A percentile compares a stretch with the other conserved stretches of the same genome.
Conservation (phyloP, 2,329 filamentous ascomycete species). For the Phialophora expanda region DNA sequence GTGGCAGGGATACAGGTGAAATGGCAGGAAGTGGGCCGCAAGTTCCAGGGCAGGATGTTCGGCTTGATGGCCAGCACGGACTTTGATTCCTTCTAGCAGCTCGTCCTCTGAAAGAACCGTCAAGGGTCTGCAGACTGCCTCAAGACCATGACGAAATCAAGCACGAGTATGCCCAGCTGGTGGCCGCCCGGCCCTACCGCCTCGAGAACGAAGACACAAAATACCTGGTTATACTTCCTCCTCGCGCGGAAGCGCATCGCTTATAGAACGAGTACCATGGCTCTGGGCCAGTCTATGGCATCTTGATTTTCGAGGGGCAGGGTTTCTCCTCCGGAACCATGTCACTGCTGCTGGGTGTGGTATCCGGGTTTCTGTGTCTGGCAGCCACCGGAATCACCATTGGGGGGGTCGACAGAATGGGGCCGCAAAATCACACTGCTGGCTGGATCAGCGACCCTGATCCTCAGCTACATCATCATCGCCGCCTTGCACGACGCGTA, state of each 20-base stretch:
- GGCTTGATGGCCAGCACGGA: slow-evolving; percentile 38
- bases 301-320: slow-evolving; percentile 48
- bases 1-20: slow-evolving; percentile 83
- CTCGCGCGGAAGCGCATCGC: neutral
- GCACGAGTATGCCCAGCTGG: neutral
- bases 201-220: neutral
- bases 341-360: slow-evolving; percentile 21
- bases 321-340: slow-evolving; percentile 39
- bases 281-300: slow-evolving; percentile 41
- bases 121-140: neutral
- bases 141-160: neutral
- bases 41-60: slow-evolving; percentile 40
- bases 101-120: neutral
- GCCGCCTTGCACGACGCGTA: slow-evolving; percentile 19
- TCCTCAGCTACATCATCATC: slow-evolving; percentile 25
- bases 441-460: slow-evolving; percentile 19
- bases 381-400: slow-evolving; percentile 10
- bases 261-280: neutral
- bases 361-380: slow-evolving; percentile 18
- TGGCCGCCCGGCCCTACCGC: neutral
- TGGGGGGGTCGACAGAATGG: slow-evolving; percentile 22
- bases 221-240: neutral
- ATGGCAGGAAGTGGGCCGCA: slow-evolving; percentile 65
- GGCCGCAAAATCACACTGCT: slow-evolving; percentile 19
- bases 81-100: slow-evolving; percentile 32